Evolutionary conservation across 345 rosid species (phyloP), one percentile per base, ranked within the genome.

Genomic region (Pugionium cornutum): DNA sequence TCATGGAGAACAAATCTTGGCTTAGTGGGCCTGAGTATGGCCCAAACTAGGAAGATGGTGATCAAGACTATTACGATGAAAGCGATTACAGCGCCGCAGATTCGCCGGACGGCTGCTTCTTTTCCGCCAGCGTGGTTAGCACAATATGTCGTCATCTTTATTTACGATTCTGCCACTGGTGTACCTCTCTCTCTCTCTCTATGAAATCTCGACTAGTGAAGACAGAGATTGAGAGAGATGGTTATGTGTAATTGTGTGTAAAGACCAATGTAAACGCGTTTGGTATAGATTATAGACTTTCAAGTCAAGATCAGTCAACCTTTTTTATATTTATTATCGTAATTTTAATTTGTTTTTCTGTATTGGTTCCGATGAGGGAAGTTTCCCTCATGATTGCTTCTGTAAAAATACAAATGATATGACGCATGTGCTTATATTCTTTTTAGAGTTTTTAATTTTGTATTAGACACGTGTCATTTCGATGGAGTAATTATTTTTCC

Each of bases 1-100:
- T 94, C 99, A 70, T 88, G 97, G 80, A 94, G 86, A 74, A 83
- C 4, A 83, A 94, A 90, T 2, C 57, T 62, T 1, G 99, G 99
- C 27, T 94, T 94, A 1, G 66, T 48, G 0, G 99, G 99, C 9
- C 80, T 85, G 49, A 90, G 89, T 58, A 90, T 77, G 60, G 83
- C 96, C 96, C 96, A 94, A 5, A 84, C 75, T 9, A 94, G 58
- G 67, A 94, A 84, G 78, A 90, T 69, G 2, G 78, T 79, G 73
- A 88, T 3, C 0, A 88, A 79, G 33, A 65, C 74, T 9, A 88
- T 30, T 56, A 88, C 42, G 71, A 72, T 29, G 86, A 86, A 84
- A 65, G 82, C 43, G 32, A 83, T 51, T 60, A 90, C 64, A 5
- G 81, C 77, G 31, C 10, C 39, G n/a, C 34, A 37, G 62, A 73